Evolutionary conservation across 2,329 filamentous ascomycete genomes (phyloP), one percentile per base, ranked within the genome.

Genomic region (Pyrenophora tritici-repentis): DNA sequence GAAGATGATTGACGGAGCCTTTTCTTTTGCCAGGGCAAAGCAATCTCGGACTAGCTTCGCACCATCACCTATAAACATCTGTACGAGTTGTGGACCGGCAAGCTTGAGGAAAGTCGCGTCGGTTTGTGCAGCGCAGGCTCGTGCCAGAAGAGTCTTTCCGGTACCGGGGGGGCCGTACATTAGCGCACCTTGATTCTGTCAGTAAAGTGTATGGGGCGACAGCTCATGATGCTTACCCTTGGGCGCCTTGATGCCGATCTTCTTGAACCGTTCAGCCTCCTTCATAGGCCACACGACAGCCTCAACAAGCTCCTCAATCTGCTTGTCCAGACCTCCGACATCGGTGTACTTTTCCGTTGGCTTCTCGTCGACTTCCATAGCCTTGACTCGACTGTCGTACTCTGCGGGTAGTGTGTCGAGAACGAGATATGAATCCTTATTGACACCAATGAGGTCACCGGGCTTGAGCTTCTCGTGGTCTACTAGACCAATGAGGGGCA

Each of bases 251-350:
- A 99, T 99, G 64, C 94, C 94, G 69, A 99, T 97, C 83, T 97
- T 97, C 84, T 97, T 97, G 81, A 99, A 99, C 16, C 93, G 86
- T 66, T 99, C 95, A 1, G 94, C 92, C 78, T 99, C 93, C 83
- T 97, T 97, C 94, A 99, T 99, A 2, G 94, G 94, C 93, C 93
- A 97, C 24, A 99, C 94, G 42, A 99, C 94, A 48, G 94, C 94
- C 79, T 99, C 94, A 7, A 99, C 92, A 47, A 99, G 83, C 78
- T 99, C 95, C 75, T 97, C 93, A 71, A 99, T 99, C 81, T 99
- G 94, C 80, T 99, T 99, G 78, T 97, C 92, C 67, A 99, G 77
- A 43, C 94, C 94, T 78, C 94, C 94, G 12, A 99, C 95, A 78
- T 99, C 94, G 47, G 88, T 94, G 79, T 99, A 99, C 78, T 97